These are phyloP conservation scores for Pythium guiyangense DNA, from an alignment of 352 stramenopile species.

Conservation along the genomic window DNA sequence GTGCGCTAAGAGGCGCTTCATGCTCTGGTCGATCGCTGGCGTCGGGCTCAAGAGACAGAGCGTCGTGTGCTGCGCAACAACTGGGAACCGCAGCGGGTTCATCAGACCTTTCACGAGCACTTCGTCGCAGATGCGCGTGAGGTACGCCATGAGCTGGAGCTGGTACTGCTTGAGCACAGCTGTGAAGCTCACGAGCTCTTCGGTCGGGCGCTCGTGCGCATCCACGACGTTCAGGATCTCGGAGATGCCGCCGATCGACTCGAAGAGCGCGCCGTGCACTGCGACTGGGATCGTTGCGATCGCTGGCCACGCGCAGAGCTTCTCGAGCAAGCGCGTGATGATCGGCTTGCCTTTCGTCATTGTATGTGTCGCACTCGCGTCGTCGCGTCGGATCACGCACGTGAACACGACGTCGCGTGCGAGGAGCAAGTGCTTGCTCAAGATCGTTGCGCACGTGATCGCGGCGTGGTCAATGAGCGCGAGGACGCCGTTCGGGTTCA, in stretches of 20 bases:
- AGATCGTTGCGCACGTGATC: slow-evolving; percentile 60
- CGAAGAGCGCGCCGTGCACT: slow-evolving; percentile 77
- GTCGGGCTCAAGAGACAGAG: slow-evolving; percentile 69
- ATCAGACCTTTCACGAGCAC: slow-evolving; percentile 65
- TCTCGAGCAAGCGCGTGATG: slow-evolving; percentile 51
- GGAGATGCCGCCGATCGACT: slow-evolving; percentile 69
- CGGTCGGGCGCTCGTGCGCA: slow-evolving; percentile 18
- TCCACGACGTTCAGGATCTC: slow-evolving; percentile 58
- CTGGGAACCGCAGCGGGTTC: slow-evolving; percentile 73
- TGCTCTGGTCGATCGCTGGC: slow-evolving; percentile 39
- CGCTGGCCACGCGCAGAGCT: slow-evolving; percentile 48
- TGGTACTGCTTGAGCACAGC: slow-evolving; percentile 48
- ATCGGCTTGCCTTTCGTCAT: slow-evolving; percentile 51
- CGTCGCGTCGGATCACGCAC: slow-evolving; percentile 22
- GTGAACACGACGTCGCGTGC: slow-evolving; percentile 63
- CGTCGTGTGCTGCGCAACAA: slow-evolving; percentile 77
- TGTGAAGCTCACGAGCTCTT: slow-evolving; percentile 29
- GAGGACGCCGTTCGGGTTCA: slow-evolving; percentile 56
- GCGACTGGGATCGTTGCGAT: slow-evolving; percentile 77
- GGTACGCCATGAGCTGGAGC: slow-evolving; percentile 38
- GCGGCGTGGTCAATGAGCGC: slow-evolving; percentile 74
- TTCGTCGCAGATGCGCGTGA: slow-evolving; percentile 62
- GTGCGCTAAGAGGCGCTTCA: slow-evolving; percentile 69
- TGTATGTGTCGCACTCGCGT: slow-evolving; percentile 15
- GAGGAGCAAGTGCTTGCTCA: slow-evolving; percentile 79